Evolutionary conservation across 345 rosid species (phyloP), one percentile per base, ranked within the genome.

Genomic region (Kandelia obovata): DNA sequence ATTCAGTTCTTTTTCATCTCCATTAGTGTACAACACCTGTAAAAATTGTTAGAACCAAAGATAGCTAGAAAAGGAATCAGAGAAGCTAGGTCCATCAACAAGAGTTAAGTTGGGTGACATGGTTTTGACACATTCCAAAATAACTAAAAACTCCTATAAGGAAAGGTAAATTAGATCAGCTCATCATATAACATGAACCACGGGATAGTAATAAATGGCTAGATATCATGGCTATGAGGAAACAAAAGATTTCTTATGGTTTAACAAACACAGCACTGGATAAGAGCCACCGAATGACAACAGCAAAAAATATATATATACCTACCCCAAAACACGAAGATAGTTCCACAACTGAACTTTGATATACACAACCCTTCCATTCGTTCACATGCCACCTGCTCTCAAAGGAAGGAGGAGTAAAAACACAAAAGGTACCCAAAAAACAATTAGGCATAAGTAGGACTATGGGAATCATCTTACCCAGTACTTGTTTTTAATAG

Each of bases 11-110:
- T 91, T 96, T 64, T 76, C 81, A 27, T 86, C 92, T 1, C 97
- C 97, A 74, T 92, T 96, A 60, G 75, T 66, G 77, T 91, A 91
- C n/a, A 64, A 28, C 13, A 91, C 79, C 97, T 91, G 61, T 37
- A 75, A 70, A 17, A 71, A 68, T 55, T 21, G 64, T 39, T 43
- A 49, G 20, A 25, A 75, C n/a, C 35, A 61, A 10, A 30, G 37
- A 4, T 64, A 71, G 16, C 64, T 47, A 61, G 28, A 57, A 70
- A 57, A 67, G 21, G 37, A 57, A 63, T 64, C 66, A 59, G 4
- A 55, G 68, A 52, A 47, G 65, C 53, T 52, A 47, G 19, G 70
- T 51, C 25, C 34, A 56, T 35, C 62, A 17, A 49, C 15, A 20
- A 11, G 7, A 43, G 46, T 32, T 21, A 62, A 39, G 58, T 56